Evolutionary conservation across 192 early-diverging fungal species (phyloP).

Genomic region (Podila epicladia): DNA sequence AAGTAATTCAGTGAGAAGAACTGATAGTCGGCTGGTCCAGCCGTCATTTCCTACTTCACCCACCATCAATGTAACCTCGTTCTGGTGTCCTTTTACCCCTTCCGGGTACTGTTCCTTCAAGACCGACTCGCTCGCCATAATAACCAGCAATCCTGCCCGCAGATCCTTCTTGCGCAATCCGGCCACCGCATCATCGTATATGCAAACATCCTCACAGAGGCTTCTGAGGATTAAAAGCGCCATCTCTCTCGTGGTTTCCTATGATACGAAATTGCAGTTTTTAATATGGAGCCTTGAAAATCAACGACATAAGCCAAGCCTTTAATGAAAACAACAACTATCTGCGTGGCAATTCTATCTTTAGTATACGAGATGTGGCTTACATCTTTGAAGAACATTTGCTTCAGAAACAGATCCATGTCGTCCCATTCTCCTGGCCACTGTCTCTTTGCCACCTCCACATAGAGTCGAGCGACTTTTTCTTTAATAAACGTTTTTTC

Average conservation of each 20-base stretch:
- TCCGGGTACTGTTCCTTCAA: slow-evolving; percentile 58
- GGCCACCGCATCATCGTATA: slow-evolving; percentile 69
- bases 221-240: slow-evolving; percentile 59
- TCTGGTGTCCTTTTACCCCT: slow-evolving; percentile 47
- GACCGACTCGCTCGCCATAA: slow-evolving; percentile 57
- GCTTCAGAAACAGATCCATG: slow-evolving; percentile 59
- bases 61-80: slow-evolving; percentile 56
- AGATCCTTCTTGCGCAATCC: slow-evolving; percentile 66
- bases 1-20: slow-evolving; percentile 41
- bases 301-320: background rate
- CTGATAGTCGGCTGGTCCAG: slow-evolving; percentile 60
- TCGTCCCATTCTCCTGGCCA: slow-evolving; percentile 70
- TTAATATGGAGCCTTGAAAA: background rate
- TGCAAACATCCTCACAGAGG: slow-evolving; percentile 70
- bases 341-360: background rate
- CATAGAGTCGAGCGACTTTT: slow-evolving; percentile 66
- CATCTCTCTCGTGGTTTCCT: slow-evolving; percentile 65
- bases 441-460: slow-evolving; percentile 68
- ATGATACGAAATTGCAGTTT: background rate
- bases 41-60: slow-evolving; percentile 65
- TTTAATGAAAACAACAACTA: background rate
- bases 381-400: slow-evolving; percentile 57
- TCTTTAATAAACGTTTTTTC: slow-evolving; percentile 66
- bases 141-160: slow-evolving; percentile 60
- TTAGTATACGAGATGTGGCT: slow-evolving; percentile 1